Evolutionary conservation across 257 asterid species (phyloP), one percentile per base, ranked within the genome.

Genomic region (Cordia subcordata): DNA sequence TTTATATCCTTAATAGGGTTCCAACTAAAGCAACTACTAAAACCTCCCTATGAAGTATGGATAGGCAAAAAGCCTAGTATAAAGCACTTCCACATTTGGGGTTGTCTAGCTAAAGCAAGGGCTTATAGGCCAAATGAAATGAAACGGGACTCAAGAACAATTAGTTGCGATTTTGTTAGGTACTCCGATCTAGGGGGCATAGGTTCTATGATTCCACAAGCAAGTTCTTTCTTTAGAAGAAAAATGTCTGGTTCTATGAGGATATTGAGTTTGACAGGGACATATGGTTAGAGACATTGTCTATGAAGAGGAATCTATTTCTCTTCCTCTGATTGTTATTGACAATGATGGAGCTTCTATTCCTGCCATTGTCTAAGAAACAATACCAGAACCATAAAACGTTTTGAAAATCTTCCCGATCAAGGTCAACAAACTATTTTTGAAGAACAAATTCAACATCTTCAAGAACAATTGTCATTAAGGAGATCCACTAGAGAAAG

Each of bases 401-500:
- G 47, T 23, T 4, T 10, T 8, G 37, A n/a, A n/a, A n/a, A n/a
- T 3, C 15, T 5, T 10, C 13, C 9, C 33, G 13, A 8, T 19
- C 0, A 53, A 53, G 6, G 12, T 22, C 0, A 20, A 20, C 39
- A 53, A 8, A 15, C 3, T 21, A 4, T 27, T 54, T 16, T 8
- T 0, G 16, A 54, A 57, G 13, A 57, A 33, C 10, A 57, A 56
- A 37, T 27, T 56, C 61, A 10, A 56, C 22, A 0, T 15, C 21
- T 27, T 56, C 49, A 33, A 56, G 22, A n/a, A 32, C 11, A 0
- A 11, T 13, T 56, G 20, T 19, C 44, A 37, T n/a, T 37, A 56
- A 56, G 44, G 46, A 27, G 17, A n/a, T 56, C 44, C 60, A 55
- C 55, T 50, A 50, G 55, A n/a, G 55, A 50, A n/a, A 50, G 22